Percentiles rank a stretch among this genome's conserved stretches.
phyloP scores from a whole-genome alignment of 805 yeast species.

The Kluyveromyces wickerhamii region DNA sequence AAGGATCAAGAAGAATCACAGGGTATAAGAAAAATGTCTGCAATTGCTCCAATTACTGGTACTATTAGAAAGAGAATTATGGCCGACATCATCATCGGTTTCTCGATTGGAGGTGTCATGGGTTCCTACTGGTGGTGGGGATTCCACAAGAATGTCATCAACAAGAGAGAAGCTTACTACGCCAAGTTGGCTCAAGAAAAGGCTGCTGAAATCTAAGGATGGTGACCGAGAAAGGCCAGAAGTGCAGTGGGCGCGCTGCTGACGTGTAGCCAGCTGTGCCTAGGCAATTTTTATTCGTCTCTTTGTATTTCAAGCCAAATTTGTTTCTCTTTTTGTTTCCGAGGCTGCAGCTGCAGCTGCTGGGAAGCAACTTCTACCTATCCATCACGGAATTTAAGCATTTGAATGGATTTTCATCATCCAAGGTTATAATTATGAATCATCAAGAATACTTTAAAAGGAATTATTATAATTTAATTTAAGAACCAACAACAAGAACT shows the following conservation, averaged over 20 bases:
- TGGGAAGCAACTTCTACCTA: no score
- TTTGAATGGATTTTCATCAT: no score
- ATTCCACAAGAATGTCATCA: conserved; percentile 65
- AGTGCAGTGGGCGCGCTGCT: neutral
- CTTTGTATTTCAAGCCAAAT: no score
- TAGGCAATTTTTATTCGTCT: no score
- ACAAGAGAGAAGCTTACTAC: conserved; percentile 79
- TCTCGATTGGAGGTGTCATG: conserved; percentile 51
- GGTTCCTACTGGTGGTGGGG: conserved; percentile 82
- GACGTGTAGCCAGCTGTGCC: neutral
- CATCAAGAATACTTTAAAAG: no score
- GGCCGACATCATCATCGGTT: conserved; percentile 69
- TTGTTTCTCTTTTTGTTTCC: no score
- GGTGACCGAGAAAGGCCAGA: conserved; percentile 1
- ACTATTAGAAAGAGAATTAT: conserved; percentile 71
- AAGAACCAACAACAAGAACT: no score
- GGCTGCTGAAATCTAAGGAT: conserved; percentile 30
- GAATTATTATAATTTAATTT: no score
- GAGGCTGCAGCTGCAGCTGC: no score
- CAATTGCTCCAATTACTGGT: conserved; percentile 83
- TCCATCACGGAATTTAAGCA: no score
- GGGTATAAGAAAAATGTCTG: conserved; percentile 25
- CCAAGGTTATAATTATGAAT: no score
- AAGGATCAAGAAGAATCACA: no score
- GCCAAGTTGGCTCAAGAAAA: conserved; percentile 68